Evolutionary conservation across 176 grass and related monocot genomes (phyloP).

Genomic region (Oryza australiensis): DNA sequence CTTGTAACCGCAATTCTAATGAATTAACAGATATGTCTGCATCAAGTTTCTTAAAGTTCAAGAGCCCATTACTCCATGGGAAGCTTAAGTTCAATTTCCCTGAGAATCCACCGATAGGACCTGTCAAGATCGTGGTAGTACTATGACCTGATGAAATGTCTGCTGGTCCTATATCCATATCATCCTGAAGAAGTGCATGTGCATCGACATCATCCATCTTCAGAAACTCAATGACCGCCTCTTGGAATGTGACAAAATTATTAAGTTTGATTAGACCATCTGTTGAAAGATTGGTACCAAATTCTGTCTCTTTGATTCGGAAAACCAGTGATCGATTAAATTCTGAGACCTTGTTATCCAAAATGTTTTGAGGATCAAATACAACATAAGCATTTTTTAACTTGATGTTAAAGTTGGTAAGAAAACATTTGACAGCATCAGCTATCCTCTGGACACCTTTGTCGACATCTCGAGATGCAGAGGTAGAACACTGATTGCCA

Average conservation of each 20-base stretch:
- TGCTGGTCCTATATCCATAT: constrained; percentile 44
- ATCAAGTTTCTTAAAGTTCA: constrained; percentile 81
- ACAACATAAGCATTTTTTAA: constrained; percentile 78
- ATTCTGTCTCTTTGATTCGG: constrained; percentile 81
- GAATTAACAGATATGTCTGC: constrained; percentile 76
- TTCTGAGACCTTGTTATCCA: constrained; percentile 46
- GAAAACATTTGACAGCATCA: constrained; percentile 80
- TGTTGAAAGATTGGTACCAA: constrained; percentile 69
- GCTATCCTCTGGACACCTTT: constrained; percentile 97
- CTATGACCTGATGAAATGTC: constrained; percentile 45
- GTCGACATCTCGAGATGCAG: constrained; percentile 75
- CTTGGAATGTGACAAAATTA: constrained; percentile 87
- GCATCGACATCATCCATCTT: constrained; percentile 72
- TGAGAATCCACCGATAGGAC: constrained; percentile 81
- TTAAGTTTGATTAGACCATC: constrained; percentile 66
- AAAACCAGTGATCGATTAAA: constrained; percentile 71
- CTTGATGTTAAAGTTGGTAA: constrained; percentile 89
- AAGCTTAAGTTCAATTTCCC: constrained; percentile 88
- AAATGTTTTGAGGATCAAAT: constrained; percentile 68
- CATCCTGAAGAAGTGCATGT: constrained; percentile 42
- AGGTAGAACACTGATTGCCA: constrained; percentile 50
- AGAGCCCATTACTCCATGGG: constrained; percentile 86
- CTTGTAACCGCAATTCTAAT: constrained; percentile 73
- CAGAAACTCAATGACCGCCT: constrained; percentile 82
- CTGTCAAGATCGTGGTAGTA: constrained; percentile 73